phyloP scores from a whole-genome alignment of 495 filamentous ascomycete species.

The Coniosporium apollinis region DNA sequence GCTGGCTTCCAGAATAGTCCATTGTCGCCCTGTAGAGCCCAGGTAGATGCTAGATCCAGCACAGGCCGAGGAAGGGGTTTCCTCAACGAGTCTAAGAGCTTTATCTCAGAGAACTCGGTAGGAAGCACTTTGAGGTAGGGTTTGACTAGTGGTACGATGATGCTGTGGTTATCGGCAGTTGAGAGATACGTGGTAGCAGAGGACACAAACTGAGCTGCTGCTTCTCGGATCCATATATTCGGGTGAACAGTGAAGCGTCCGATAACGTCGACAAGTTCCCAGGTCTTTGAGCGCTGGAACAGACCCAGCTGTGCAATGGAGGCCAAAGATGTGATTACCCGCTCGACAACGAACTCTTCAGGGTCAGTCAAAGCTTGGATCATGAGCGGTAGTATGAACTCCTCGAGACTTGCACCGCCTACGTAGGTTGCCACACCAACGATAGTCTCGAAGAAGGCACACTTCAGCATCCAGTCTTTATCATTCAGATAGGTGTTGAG shows the following conservation, averaged over 20 bases:
- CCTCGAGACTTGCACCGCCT: conserved; percentile 73
- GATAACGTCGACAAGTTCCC: conserved; percentile 70
- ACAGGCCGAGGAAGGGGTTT: conserved; percentile 62
- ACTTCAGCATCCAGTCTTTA: conserved; percentile 88
- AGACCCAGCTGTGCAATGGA: conserved; percentile 77
- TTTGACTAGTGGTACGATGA: conserved; percentile 58
- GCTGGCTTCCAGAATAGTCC: conserved; percentile 74
- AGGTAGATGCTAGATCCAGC: conserved; percentile 70
- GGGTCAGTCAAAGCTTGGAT: conserved; percentile 89
- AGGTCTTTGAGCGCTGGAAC: conserved; percentile 65
- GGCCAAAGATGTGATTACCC: conserved; percentile 75
- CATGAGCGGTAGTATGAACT: conserved; percentile 93
- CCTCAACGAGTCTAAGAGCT: conserved; percentile 68
- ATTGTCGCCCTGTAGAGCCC: conserved; percentile 66
- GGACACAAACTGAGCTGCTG: conserved; percentile 65
- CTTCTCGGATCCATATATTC: conserved; percentile 87
- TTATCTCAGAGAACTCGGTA: conserved; percentile 47
- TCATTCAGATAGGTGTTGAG: conserved; percentile 97
- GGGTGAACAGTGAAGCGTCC: conserved; percentile 81
- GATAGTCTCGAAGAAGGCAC: conserved; percentile 89
- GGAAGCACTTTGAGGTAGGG: conserved; percentile 62
- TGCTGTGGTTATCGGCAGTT: conserved; percentile 63
- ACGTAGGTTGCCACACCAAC: conserved; percentile 85
- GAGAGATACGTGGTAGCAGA: conserved; percentile 64
- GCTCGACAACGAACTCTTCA: conserved; percentile 89